phyloP scores from a whole-genome alignment of 2,329 filamentous ascomycete species.

The Fusarium sp. region DNA sequence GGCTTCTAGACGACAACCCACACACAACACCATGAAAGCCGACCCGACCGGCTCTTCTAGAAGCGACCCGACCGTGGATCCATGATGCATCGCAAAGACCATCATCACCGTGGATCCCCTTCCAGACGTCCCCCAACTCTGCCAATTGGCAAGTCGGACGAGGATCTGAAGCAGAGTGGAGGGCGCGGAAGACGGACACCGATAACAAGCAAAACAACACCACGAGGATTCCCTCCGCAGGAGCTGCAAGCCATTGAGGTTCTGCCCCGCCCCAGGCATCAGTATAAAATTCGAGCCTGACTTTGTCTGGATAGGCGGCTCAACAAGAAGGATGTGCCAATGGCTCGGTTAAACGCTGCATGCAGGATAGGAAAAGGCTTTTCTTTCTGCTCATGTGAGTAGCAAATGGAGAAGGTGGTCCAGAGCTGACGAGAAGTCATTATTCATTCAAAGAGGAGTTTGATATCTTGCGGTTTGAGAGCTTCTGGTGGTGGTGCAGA shows the following conservation, averaged over 20 bases:
- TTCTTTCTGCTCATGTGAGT: not conserved
- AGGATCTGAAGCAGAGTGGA: not conserved
- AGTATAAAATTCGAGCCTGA: constrained; percentile 2
- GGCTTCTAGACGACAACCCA: constrained; percentile 12
- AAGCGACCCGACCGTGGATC: constrained; percentile 9
- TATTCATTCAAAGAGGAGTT: constrained; percentile 7
- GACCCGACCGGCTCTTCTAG: not conserved
- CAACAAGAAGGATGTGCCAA: constrained; percentile 8
- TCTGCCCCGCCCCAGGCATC: constrained; percentile 29
- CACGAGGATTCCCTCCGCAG: not conserved
- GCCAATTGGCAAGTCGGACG: constrained; percentile 2
- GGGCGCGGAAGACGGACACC: constrained; percentile 1
- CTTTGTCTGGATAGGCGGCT: constrained; percentile 8
- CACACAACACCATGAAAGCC: constrained; percentile 2
- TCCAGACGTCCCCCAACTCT: constrained; percentile 12
- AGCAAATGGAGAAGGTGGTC: not conserved
- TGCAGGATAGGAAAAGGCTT: not conserved
- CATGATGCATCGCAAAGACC: constrained; percentile 18
- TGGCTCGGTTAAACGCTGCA: not conserved
- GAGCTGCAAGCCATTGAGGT: constrained; percentile 2
- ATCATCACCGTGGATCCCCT: constrained; percentile 20
- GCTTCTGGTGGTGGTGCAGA: not conserved
- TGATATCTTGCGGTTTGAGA: not conserved
- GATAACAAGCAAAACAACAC: constrained; percentile 12
- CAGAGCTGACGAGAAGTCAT: constrained; percentile 15